Evolutionary conservation across 768 basidiomycete genomes (phyloP), one percentile per base, ranked within the genome.

Genomic region (Chalciporus piperatus): DNA sequence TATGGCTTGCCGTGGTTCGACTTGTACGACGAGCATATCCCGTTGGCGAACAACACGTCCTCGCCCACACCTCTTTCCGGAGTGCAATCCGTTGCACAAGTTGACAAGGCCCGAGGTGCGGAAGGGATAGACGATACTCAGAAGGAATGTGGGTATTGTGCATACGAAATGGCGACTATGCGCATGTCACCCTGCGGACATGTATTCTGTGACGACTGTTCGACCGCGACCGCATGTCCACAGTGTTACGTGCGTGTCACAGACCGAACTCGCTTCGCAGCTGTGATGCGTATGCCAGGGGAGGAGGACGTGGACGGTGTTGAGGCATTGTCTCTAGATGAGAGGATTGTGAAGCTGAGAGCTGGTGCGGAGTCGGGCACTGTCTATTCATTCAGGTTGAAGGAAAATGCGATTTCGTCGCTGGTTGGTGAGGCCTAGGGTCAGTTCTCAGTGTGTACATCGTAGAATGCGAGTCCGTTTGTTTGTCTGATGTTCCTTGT

Each of bases 21-120:
- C n/a, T 23, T 59, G 17, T 61, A 59, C 20, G 59, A 61, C 42
- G 59, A 61, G 37, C 48, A 57, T 38, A 41, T 59, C 39, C 58
- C 55, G 19, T 33, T 22, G 25, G 59, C 47, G 45, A 48, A 48
- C 52, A 64, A 44, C n/a, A 30, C 23, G 14, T 44, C 42, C 17
- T 44, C 27, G 25, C 27, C 23, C n/a, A 44, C 42, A 16, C 25
- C 42, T 7, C 42, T 44, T 25, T 27, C 42, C 25, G 13, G 28
- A 13, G 42, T 44, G 9, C 27, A 27, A 16, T 44, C 42, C 22
- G 28, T 44, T 17, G 23, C 42, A 27, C 42, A 44, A n/a, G 28
- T 44, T 16, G 42, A 44, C 17, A 25, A 25, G 7, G 13, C 42
- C 13, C 13, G 42, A 9, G 28, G n/a, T 7, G 23, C 42, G 10